Evolutionary conservation across 2,329 filamentous ascomycete species (phyloP), one percentile per base, ranked within the genome.

Genomic region (Paraphaeosphaeria sporulosa): DNA sequence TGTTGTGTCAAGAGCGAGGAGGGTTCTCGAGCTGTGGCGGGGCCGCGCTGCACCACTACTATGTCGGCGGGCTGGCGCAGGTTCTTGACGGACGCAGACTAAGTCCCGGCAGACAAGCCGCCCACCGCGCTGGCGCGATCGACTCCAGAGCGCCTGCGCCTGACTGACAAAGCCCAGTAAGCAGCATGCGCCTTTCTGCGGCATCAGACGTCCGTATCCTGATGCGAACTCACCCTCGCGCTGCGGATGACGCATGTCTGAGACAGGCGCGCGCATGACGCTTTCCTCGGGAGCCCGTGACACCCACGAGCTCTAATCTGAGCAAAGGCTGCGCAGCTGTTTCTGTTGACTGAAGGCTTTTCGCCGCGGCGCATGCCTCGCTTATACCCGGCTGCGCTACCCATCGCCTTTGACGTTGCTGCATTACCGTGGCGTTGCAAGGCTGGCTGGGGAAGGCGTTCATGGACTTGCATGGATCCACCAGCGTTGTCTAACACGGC

Each of bases 21-120:
- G 61, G 60, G 55, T 60, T 36, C 34, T 42, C 52, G 56, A 62
- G 64, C 57, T 63, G 63, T 60, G 57, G 64, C 60, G 63, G 59
- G 51, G 57, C 25, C 25, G 25, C 25, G 6, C 25, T 27, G 25
- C 25, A 27, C 25, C 25, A 27, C 25, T 27, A 27, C 25, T 6
- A 6, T 27, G 25, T 6, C 36, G 62, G 58, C 63, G 60, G 63
- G 64, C 60, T 52, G 23, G 3, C 21, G 44, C 47, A 54, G 51
- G 51, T 51, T 58, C 58, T 50, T 52, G 47, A 52, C 44, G 40
- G 50, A 40, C 34, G 27, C 48, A 32, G 51, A 55, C 56, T 25
- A 55, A 43, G 27, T 8, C 48, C 44, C 38, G 43, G 48, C 27
- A 34, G 48, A 23, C 43, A 43, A 27, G 38, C 50, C 42, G 21